Evolutionary conservation across 2,329 filamentous ascomycete genomes (phyloP).

Genomic region (Myriosclerotinia scirpicola): DNA sequence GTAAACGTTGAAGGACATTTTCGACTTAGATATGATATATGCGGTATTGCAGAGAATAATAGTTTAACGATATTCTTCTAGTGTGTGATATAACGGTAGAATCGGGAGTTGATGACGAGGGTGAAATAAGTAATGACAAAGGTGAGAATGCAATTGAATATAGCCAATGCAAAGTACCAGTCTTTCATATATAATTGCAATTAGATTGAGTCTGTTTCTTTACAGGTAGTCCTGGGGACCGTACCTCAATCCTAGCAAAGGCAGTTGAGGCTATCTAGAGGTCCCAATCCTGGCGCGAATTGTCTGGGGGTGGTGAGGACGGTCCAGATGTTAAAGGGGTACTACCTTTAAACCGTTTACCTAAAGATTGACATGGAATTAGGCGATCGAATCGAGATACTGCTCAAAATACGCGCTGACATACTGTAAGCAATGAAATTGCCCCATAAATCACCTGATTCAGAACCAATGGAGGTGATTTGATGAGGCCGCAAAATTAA

Average conservation of each 20-base stretch:
- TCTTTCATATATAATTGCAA: constrained; percentile 8
- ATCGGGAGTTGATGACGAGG: background rate
- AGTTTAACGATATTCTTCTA: background rate
- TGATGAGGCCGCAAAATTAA: background rate
- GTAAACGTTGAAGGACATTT: constrained; percentile 22
- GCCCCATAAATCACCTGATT: constrained; percentile 15
- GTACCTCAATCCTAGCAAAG: constrained; percentile 1
- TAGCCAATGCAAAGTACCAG: background rate
- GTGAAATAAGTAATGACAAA: background rate
- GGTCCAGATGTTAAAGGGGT: constrained; percentile 12
- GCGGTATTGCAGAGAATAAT: background rate
- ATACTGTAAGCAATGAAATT: background rate
- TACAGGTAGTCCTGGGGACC: background rate
- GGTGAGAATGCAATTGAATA: constrained; percentile 1
- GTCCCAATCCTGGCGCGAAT: constrained; percentile 21
- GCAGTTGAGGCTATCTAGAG: constrained; percentile 20
- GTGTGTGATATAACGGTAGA: background rate
- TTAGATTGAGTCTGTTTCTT: background rate
- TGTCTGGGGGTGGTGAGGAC: background rate
- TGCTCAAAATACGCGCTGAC: constrained; percentile 3
- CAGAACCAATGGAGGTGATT: constrained; percentile 5
- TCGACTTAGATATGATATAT: background rate
- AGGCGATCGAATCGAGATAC: constrained; percentile 5
- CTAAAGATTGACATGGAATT: background rate
- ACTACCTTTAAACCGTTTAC: constrained; percentile 5